Evolutionary conservation across 2,329 filamentous ascomycete species (phyloP).

Genomic region (Epicoccum nigrum): DNA sequence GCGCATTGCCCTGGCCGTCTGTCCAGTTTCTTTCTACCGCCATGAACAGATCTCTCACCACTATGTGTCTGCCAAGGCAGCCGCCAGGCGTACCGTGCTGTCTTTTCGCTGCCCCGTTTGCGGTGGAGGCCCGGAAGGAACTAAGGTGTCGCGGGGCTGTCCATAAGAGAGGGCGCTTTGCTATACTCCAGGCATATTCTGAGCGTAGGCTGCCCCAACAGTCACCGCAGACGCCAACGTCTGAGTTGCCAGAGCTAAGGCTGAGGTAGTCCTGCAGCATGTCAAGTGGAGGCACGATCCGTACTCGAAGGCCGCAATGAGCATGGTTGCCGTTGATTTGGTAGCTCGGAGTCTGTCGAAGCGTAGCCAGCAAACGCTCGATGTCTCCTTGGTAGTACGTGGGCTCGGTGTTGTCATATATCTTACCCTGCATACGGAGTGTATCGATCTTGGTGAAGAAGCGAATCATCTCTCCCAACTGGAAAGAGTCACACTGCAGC

Average conservation of each 20-base stretch:
- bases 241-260: constrained; percentile 39
- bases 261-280: constrained; percentile 59
- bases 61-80: constrained; percentile 41
- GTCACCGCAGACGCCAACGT: constrained; percentile 53
- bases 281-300: constrained; percentile 69
- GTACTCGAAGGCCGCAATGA: constrained; percentile 73
- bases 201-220: constrained; percentile 51
- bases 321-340: constrained; percentile 76
- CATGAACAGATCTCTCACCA: constrained; percentile 49
- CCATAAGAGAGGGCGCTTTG: constrained; percentile 56
- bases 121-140: constrained; percentile 24
- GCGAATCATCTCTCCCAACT: constrained; percentile 77
- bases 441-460: constrained; percentile 70
- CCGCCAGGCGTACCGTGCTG: constrained; percentile 32
- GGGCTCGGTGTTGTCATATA: constrained; percentile 48
- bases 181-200: constrained; percentile 52
- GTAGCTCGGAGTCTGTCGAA: constrained; percentile 72
- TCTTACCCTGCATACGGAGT: constrained; percentile 59
- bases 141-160: constrained; percentile 31
- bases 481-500: constrained; percentile 75
- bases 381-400: constrained; percentile 66
- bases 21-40: constrained; percentile 48
- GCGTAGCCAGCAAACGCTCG: constrained; percentile 62
- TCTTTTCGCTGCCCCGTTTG: constrained; percentile 23
- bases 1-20: constrained; percentile 23